Percentiles rank a stretch among this genome's conserved stretches.
These are phyloP conservation scores for Lepidium aucheri DNA, from an alignment of 345 rosid species.

Conservation along the genomic window DNA sequence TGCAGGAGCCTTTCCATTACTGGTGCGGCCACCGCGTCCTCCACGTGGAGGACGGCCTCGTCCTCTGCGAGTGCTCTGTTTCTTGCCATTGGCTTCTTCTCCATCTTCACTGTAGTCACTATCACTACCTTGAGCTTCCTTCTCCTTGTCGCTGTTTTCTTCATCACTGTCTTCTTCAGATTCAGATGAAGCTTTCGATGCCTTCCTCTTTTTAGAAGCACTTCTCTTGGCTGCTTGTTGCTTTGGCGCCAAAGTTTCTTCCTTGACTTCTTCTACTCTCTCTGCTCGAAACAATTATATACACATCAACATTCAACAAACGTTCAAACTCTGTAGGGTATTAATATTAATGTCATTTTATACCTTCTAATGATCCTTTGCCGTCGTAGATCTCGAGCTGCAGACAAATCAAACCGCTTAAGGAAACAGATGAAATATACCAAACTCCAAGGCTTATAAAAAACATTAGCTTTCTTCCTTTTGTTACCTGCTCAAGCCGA, in stretches of 20 bases:
- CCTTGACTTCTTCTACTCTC: constrained; percentile 38
- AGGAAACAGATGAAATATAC: background rate
- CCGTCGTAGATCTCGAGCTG: constrained; percentile 89
- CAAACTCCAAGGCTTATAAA: background rate
- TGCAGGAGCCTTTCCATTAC: constrained; percentile 32
- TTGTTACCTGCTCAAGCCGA: constrained; percentile 72
- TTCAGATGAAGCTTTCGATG: constrained; percentile 48
- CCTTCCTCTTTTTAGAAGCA: constrained; percentile 51
- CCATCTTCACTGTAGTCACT: constrained; percentile 28
- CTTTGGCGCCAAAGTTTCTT: constrained; percentile 27
- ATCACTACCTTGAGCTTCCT: constrained; percentile 42
- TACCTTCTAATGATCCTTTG: constrained; percentile 73
- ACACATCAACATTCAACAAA: background rate
- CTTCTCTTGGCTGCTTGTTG: constrained; percentile 38
- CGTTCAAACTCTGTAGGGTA: background rate
- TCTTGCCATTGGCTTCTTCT: constrained; percentile 48
- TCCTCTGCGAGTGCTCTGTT: constrained; percentile 42
- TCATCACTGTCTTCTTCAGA: constrained; percentile 49
- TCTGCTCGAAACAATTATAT: constrained; percentile 27
- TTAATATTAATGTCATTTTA: background rate
- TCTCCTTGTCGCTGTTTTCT: constrained; percentile 47
- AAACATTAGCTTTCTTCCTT: background rate
- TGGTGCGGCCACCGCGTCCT: constrained; percentile 37
- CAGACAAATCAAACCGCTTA: constrained; percentile 2
- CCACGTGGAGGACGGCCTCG: constrained; percentile 33